phyloP scores from a whole-genome alignment of 2,329 filamentous ascomycete genomes.

The Cladosporium austrohemisphaericum region DNA sequence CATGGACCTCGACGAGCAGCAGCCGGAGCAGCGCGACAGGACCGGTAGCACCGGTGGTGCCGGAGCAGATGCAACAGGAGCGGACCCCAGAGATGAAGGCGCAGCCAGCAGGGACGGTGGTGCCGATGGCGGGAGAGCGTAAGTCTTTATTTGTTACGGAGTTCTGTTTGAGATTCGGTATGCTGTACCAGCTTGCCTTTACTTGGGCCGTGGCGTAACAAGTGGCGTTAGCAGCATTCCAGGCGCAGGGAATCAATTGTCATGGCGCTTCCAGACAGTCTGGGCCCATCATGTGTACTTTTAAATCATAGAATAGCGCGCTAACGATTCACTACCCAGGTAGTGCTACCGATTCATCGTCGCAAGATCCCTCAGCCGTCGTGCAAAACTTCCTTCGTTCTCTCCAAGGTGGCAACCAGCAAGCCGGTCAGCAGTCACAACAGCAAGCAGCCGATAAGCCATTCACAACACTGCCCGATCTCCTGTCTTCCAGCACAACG shows the following conservation, averaged over 20 bases:
- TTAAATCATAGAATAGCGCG: conserved; percentile 14
- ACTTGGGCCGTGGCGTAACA: too few species aligned
- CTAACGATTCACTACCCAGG: conserved; percentile 14
- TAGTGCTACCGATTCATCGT: conserved; percentile 57
- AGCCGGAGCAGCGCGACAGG: conserved; percentile 58
- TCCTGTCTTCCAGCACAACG: conserved; percentile 74
- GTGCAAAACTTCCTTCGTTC: conserved; percentile 89
- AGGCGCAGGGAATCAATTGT: neutral
- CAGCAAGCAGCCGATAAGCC: conserved; percentile 53
- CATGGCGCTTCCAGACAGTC: neutral
- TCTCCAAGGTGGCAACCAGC: conserved; percentile 54
- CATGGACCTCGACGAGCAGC: conserved; percentile 72
- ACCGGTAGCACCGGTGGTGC: conserved; percentile 71
- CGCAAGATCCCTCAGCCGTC: conserved; percentile 66
- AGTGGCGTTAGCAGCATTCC: too few species aligned
- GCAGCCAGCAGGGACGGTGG: conserved; percentile 85
- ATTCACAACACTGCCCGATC: conserved; percentile 81
- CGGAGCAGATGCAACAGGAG: conserved; percentile 80
- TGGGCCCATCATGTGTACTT: conserved; percentile 3
- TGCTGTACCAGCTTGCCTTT: too few species aligned
- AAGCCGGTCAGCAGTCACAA: conserved; percentile 34
- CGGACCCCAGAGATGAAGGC: conserved; percentile 87
- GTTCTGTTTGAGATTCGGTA: too few species aligned
- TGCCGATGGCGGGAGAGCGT: conserved; percentile 97
- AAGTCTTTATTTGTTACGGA: conserved; percentile 65